Base-by-base conservation (phyloP, 2,329 filamentous ascomycete genomes). In the Reticulascus tulasneorum region DNA sequence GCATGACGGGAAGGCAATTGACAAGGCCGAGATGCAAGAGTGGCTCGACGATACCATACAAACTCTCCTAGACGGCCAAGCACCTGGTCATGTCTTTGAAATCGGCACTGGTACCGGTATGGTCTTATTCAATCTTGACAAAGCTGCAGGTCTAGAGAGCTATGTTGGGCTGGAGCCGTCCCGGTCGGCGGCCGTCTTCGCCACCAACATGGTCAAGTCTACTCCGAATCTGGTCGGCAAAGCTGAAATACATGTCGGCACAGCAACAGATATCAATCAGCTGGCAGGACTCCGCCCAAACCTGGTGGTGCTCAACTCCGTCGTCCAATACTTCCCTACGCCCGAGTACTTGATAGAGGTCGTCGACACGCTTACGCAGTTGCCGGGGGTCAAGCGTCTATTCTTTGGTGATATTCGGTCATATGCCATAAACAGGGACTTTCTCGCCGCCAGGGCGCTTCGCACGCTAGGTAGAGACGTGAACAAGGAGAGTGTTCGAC, bases 111-210 rank as follows among this genome's bases (percentile, higher is more conserved):
- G 54, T 2, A 37, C 47, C 0, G 55, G 55, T 0, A 58, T 56
- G 55, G 49, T 56, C 7, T 38, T 59, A 2, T 56, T 58, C 38
- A 56, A 56, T 20, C 25, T 58, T n/a, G n/a, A n/a, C n/a, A n/a
- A n/a, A 11, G 27, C n/a, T 1, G 2, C 38, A 11, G 15, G n/a
- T 3, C 8, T 57, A n/a, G 9, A 46, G 5, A 49, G 37, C 11
- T 59, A 58, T 13, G 19, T 51, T 12, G 55, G 54, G 1, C 35
- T 58, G 13, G 55, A 58, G 0, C 52, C 50, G 2, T 48, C 53
- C 5, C 7, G 28, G 6, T 26, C 23, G 6, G 54, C 50, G 0
- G 45, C 45, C 0, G 33, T 40, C 0, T 56, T 53, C 18, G 38
- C 52, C n/a, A 41, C 16, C n/a, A 35, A 35, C 3, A 33, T 38